phyloP scores from a whole-genome alignment of 441 rosid genomes.

The Brassica balearica region DNA sequence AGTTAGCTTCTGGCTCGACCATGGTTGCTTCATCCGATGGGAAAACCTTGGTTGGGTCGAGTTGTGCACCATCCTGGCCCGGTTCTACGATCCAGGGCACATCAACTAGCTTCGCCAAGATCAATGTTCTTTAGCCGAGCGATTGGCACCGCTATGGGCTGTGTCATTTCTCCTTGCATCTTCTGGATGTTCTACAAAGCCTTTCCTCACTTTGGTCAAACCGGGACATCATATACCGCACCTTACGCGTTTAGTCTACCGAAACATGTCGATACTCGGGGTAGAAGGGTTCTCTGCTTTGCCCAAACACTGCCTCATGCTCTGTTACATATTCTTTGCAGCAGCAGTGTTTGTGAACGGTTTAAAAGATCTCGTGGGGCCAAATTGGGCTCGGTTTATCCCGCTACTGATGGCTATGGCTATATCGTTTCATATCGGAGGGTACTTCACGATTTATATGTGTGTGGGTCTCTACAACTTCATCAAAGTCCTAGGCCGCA shows the following conservation, averaged over 20 bases:
- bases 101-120: slow-evolving; percentile 49
- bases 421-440: slow-evolving; percentile 55
- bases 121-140: slow-evolving; percentile 69
- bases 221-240: slow-evolving; percentile 57
- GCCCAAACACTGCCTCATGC: slow-evolving; percentile 68
- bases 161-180: slow-evolving; percentile 45
- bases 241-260: slow-evolving; percentile 60
- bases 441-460: slow-evolving; percentile 35
- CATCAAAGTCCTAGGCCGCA: slow-evolving; percentile 63
- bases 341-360: slow-evolving; percentile 60
- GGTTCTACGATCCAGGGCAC: no score
- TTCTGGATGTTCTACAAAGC: slow-evolving; percentile 70
- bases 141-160: slow-evolving; percentile 84
- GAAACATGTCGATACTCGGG: slow-evolving; percentile 66
- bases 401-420: slow-evolving; percentile 66
- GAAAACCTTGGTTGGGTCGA: no score
- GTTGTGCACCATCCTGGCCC: no score
- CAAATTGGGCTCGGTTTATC: slow-evolving; percentile 44
- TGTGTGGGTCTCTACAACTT: slow-evolving; percentile 75
- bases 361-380: slow-evolving; percentile 38
- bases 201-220: slow-evolving; percentile 55
- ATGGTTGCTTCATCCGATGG: no score
- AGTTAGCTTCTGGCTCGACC: no score
- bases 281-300: slow-evolving; percentile 69
- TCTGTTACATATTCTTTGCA: slow-evolving; percentile 63